A percentile compares a stretch with the other conserved stretches of the same genome.
Evolutionary conservation across 78 protist species (phyloP).

Genomic region (Dictyostelium citrinum): DNA sequence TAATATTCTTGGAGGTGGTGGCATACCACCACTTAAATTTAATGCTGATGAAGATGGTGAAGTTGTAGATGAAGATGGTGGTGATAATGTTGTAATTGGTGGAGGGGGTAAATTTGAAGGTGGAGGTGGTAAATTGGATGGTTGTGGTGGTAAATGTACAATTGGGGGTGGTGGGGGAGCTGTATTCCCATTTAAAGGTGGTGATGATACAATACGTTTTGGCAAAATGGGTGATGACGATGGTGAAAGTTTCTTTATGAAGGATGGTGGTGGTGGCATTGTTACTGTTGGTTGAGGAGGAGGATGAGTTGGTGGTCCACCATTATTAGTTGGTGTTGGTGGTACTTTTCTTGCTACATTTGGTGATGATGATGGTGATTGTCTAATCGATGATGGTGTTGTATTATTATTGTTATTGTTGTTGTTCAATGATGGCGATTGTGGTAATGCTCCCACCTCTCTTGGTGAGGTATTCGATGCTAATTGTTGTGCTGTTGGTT

Average conservation of each 20-base stretch:
- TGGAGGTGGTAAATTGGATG: neutral
- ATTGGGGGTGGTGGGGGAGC: conserved; percentile 3
- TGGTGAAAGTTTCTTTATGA: neutral
- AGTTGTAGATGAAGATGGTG: neutral
- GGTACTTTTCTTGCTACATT: neutral
- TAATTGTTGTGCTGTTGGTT: neutral
- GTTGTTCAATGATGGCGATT: neutral
- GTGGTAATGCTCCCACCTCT: neutral
- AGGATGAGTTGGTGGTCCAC: neutral
- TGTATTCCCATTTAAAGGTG: neutral
- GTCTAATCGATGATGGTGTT: neutral
- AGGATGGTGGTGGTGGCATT: neutral
- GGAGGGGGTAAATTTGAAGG: neutral
- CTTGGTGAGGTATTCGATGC: conserved; percentile 12
- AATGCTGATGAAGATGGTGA: neutral
- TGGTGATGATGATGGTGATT: conserved; percentile 20
- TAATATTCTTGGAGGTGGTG: neutral
- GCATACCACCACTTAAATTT: conserved; percentile 1
- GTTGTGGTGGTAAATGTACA: neutral
- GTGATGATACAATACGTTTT: neutral
- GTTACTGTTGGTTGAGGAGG: neutral
- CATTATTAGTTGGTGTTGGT: conserved; percentile 4
- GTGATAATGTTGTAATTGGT: conserved; percentile 4
- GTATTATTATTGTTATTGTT: too few relatives aligned
- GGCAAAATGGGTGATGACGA: neutral